Evolutionary conservation across 2,329 filamentous ascomycete genomes (phyloP).

Genomic region (Aspergillus flavus): DNA sequence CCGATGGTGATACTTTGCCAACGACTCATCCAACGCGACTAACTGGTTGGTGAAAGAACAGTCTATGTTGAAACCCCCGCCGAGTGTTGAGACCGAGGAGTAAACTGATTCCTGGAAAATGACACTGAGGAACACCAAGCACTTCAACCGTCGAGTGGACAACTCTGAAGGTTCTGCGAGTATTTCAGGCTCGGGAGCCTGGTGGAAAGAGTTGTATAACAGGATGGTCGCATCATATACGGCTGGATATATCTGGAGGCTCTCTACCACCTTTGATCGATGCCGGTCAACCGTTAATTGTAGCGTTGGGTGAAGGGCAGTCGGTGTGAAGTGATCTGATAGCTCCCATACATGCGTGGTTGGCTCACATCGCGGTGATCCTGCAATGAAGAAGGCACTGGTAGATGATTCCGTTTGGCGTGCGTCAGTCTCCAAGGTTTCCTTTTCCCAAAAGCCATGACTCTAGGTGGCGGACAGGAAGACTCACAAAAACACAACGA

Average conservation of each 20-base stretch:
- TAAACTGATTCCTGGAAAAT: not conserved
- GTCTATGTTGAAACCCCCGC: not conserved
- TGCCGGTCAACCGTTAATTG: not conserved
- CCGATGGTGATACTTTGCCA: not conserved
- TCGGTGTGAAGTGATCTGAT: not conserved
- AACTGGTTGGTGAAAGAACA: not conserved
- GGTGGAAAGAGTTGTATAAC: not conserved
- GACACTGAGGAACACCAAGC: not conserved
- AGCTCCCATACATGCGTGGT: not conserved
- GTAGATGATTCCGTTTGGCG: not conserved
- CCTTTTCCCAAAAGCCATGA: not conserved
- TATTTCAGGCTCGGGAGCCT: not conserved
- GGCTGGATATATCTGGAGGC: not conserved
- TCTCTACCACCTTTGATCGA: not conserved
- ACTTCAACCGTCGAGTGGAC: not conserved
- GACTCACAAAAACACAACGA: not conserved
- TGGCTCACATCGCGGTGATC: not conserved
- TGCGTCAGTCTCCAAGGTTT: not conserved
- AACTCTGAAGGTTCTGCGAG: not conserved
- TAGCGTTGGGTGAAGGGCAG: not conserved
- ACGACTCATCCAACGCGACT: not conserved
- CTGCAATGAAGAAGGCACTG: not conserved
- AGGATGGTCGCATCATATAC: not conserved
- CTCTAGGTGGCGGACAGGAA: not conserved
- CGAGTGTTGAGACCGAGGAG: not conserved